Evolutionary conservation across 371 early-diverging fungal genomes (phyloP).

Genomic region (Lichtheimia hyalospora): DNA sequence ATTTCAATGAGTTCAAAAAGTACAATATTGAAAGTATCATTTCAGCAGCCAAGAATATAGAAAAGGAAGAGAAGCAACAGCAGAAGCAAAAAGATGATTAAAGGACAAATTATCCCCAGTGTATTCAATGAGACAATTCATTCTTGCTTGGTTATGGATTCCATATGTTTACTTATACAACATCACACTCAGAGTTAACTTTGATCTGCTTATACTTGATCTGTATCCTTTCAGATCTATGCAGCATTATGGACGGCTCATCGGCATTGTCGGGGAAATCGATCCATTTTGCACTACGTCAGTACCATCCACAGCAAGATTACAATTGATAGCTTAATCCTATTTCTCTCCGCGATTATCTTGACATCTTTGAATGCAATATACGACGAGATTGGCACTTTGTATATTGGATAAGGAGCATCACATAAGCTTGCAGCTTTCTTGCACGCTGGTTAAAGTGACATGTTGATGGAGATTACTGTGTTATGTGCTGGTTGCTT

Average conservation of each 20-base stretch:
- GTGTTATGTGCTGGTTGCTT: conserved; percentile 59
- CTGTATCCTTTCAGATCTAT: conserved; percentile 53
- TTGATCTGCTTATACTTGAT: conserved; percentile 20
- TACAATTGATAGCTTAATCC: conserved; percentile 40
- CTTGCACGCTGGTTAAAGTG: conserved; percentile 60
- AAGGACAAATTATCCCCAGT: conserved; percentile 47
- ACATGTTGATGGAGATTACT: conserved; percentile 56
- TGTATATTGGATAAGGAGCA: conserved; percentile 35
- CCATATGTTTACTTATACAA: conserved; percentile 53
- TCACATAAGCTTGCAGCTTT: background rate
- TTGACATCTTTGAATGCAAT: conserved; percentile 38
- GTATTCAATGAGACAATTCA: conserved; percentile 47
- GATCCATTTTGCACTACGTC: conserved; percentile 60
- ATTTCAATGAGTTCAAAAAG: conserved; percentile 63
- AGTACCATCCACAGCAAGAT: conserved; percentile 36
- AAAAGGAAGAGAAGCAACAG: too few relatives aligned
- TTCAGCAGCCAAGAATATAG: too few relatives aligned
- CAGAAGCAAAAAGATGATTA: too few relatives aligned
- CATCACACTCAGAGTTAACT: conserved; percentile 22
- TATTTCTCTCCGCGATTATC: conserved; percentile 27
- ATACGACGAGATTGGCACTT: conserved; percentile 61
- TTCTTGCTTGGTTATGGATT: conserved; percentile 15
- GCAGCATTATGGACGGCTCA: conserved; percentile 49
- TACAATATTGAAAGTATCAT: conserved; percentile 62
- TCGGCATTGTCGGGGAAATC: conserved; percentile 43